Evolutionary conservation across 2,329 filamentous ascomycete genomes (phyloP), one percentile per base, ranked within the genome.

Genomic region (Fusarium sp.): DNA sequence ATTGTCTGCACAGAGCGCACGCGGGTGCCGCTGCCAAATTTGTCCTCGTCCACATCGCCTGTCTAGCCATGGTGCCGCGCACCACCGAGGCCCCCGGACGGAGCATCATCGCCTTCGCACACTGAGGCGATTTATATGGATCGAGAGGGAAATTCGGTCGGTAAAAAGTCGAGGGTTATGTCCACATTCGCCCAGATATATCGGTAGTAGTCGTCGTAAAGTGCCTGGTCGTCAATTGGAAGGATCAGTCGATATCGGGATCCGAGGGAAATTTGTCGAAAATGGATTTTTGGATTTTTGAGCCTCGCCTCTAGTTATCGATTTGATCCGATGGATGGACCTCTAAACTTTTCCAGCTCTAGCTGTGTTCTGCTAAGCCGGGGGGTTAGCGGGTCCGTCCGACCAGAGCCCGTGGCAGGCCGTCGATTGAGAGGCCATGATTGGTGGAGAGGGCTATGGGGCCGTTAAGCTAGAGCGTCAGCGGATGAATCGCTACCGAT

Each of bases 21-120:
- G 74, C 75, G 32, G 77, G 73, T 44, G 74, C 67, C 43, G 51
- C 45, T 45, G 60, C 18, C 54, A 61, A 43, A 18, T 59, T 53
- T 20, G 64, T 63, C 44, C 63, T 74, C 27, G 66, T 59, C 63
- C 68, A 55, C 52, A 77, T 73, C 27, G 71, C 70, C 41, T 72
- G 77, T 69, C 73, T 70, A 62, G 68, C 69, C 65, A 76, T 72
- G 70, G 81, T 80, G 73, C 80, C 78, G 62, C 82, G 80, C 75
- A 88, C 82, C 81, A 81, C 79, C 74, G 83, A 82, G 78, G 86
- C 83, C 82, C 85, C 83, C 65, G 83, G 80, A 78, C 83, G 85
- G 78, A 88, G 83, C 81, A 83, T 86, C 86, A 89, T 89, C 62
- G 45, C 44, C 52, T 64, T 44, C 57, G 43, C 58, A 62, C 25